Conservation (phyloP, 2,329 filamentous ascomycete species). For the Dactylellina drechsleri region DNA sequence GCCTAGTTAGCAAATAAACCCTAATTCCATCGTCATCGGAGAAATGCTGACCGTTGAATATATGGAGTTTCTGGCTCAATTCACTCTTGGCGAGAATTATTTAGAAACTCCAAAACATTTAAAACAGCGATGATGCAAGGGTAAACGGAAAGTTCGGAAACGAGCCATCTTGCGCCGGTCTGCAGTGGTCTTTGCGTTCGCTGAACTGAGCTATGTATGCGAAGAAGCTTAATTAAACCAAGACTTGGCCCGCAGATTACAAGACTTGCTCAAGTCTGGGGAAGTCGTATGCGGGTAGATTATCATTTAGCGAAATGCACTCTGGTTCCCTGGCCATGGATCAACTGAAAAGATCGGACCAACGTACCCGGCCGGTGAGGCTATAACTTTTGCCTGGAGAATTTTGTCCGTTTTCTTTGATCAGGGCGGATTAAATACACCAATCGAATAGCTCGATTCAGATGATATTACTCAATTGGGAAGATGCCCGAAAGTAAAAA, state of each 20-base stretch:
- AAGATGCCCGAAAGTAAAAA: too few relatives aligned
- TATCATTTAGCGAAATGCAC: background rate
- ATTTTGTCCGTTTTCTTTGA: too few relatives aligned
- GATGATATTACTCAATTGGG: too few relatives aligned
- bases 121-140: slow-evolving; percentile 5
- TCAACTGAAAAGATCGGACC: slow-evolving; percentile 18
- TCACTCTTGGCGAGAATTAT: too few relatives aligned
- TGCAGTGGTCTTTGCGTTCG: background rate
- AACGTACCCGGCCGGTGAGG: slow-evolving; percentile 6
- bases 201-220: background rate
- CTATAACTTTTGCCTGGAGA: too few relatives aligned
- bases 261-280: slow-evolving; percentile 6
- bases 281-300: background rate
- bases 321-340: background rate
- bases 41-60: slow-evolving; percentile 12
- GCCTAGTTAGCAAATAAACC: background rate
- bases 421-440: slow-evolving; percentile 28
- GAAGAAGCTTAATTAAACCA: slow-evolving; percentile 18
- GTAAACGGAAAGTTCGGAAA: slow-evolving; percentile 34
- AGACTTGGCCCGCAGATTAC: slow-evolving; percentile 1
- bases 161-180: background rate
- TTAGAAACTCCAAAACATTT: too few relatives aligned
- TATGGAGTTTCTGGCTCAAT: background rate
- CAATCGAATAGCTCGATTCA: slow-evolving; percentile 3
- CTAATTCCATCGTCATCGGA: slow-evolving; percentile 3